phyloP scores from a whole-genome alignment of 169 alveolate species.

The Ichthyophthirius multifiliis region DNA sequence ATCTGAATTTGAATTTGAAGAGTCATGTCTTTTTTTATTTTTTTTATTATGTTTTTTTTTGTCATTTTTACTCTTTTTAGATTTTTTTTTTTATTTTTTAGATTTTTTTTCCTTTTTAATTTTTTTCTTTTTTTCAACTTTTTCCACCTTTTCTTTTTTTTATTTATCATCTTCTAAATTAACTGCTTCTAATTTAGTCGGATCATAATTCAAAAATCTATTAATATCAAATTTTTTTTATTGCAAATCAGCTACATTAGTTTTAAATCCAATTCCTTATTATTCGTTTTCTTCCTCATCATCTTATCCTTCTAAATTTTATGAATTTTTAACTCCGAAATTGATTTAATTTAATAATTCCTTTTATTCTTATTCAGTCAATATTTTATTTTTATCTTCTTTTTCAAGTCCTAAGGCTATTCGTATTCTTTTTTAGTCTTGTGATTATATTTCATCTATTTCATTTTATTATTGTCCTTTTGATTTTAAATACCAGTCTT shows the following conservation, averaged over 20 bases:
- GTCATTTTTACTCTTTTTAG: neutral
- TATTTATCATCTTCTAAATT: slow-evolving; percentile 20
- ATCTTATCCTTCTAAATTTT: slow-evolving; percentile 20
- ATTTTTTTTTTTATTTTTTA: slow-evolving; percentile 4
- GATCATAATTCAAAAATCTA: slow-evolving; percentile 19
- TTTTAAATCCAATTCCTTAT: neutral
- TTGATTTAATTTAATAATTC: slow-evolving; percentile 14
- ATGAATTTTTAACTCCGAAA: slow-evolving; percentile 29
- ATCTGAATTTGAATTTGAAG: too few species aligned
- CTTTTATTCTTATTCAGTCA: slow-evolving; percentile 19
- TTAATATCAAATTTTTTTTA: slow-evolving; percentile 20
- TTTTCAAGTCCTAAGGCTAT: slow-evolving; percentile 21
- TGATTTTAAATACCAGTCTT: slow-evolving; percentile 77
- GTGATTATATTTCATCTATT: slow-evolving; percentile 51
- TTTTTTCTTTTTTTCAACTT: slow-evolving; percentile 20
- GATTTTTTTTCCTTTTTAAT: slow-evolving; percentile 19
- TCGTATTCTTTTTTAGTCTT: slow-evolving; percentile 43
- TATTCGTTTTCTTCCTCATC: slow-evolving; percentile 9
- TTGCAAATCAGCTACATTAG: neutral
- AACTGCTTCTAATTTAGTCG: slow-evolving; percentile 31
- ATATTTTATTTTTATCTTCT: slow-evolving; percentile 30
- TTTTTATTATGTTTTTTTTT: slow-evolving; percentile 6
- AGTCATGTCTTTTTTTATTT: neutral
- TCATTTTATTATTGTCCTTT: slow-evolving; percentile 30
- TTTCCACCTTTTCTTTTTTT: slow-evolving; percentile 8